Percentiles rank a stretch among this genome's conserved stretches.
phyloP scores from a whole-genome alignment of 352 stramenopile species.

The Phytophthora syringae region DNA sequence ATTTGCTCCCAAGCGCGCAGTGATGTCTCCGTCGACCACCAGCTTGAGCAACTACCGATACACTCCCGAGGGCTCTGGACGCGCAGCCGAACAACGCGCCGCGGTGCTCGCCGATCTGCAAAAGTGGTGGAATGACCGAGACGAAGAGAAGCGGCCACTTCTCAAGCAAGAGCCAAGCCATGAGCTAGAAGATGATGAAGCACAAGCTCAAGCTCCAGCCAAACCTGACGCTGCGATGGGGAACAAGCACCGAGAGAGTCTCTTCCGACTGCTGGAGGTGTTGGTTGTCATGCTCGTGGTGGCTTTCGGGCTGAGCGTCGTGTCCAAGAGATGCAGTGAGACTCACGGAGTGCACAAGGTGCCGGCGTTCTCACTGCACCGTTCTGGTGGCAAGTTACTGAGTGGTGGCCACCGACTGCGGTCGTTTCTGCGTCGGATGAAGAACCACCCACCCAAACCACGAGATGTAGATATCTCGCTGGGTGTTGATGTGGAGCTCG shows the following conservation, averaged over 20 bases:
- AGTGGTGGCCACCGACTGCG: slow-evolving; percentile 31
- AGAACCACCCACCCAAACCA: slow-evolving; percentile 27
- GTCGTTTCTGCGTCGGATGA: slow-evolving; percentile 35
- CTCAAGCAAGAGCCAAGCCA: slow-evolving; percentile 8
- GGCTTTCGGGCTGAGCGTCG: slow-evolving; percentile 18
- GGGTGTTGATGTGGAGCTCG: slow-evolving; percentile 48
- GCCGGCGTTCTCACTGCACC: slow-evolving; percentile 33
- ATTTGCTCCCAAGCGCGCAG: slow-evolving; percentile 21
- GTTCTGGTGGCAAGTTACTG: slow-evolving; percentile 36
- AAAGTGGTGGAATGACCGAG: slow-evolving; percentile 22
- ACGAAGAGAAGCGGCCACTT: slow-evolving; percentile 26
- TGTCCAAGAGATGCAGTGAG: slow-evolving; percentile 18
- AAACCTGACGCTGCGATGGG: background rate
- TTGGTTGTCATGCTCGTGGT: slow-evolving; percentile 33
- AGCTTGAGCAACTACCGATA: slow-evolving; percentile 19
- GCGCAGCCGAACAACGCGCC: slow-evolving; percentile 12
- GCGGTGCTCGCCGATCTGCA: slow-evolving; percentile 20
- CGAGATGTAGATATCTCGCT: slow-evolving; percentile 26
- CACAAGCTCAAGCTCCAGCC: background rate
- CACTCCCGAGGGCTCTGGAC: slow-evolving; percentile 6
- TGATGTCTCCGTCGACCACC: slow-evolving; percentile 37
- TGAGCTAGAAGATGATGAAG: background rate
- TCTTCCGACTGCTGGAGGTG: slow-evolving; percentile 29
- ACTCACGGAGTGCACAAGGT: slow-evolving; percentile 10
- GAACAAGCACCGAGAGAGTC: background rate